Evolutionary conservation across 2,329 filamentous ascomycete species (phyloP).

Genomic region (Parastagonospora nodorum): DNA sequence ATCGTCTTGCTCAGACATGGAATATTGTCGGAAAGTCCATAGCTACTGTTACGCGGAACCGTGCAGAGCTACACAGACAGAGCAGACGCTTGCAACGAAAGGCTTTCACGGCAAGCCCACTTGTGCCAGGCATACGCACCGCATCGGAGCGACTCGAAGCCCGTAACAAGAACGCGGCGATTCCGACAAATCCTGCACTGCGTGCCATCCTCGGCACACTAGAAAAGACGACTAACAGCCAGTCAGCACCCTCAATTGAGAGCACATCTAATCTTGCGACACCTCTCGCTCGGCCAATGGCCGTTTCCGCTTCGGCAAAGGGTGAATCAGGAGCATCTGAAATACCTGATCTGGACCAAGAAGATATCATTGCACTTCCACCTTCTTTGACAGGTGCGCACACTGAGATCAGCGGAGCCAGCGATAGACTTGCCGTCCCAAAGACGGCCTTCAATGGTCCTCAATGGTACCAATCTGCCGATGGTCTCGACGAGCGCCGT

Average conservation of each 20-base stretch:
- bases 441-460: slow-evolving; percentile 32
- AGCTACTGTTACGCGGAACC: slow-evolving; percentile 53
- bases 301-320: slow-evolving; percentile 4
- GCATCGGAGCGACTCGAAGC: slow-evolving; percentile 19
- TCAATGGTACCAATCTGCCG: slow-evolving; percentile 40
- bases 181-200: slow-evolving; percentile 36
- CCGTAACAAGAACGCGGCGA: slow-evolving; percentile 27
- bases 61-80: slow-evolving; percentile 40
- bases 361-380: slow-evolving; percentile 43
- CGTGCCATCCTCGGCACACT: slow-evolving; percentile 40
- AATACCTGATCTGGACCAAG: slow-evolving; percentile 45
- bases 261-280: slow-evolving; percentile 62
- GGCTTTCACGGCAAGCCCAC: slow-evolving; percentile 10
- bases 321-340: slow-evolving; percentile 13
- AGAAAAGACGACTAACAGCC: slow-evolving; percentile 27
- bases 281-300: slow-evolving; percentile 56
- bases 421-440: slow-evolving; percentile 12
- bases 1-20: slow-evolving; percentile 64
- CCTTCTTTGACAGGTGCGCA: slow-evolving; percentile 39
- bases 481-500: slow-evolving; percentile 45
- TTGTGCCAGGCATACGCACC: slow-evolving; percentile 11
- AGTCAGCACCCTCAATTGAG: slow-evolving; percentile 46
- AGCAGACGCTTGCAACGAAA: slow-evolving; percentile 30
- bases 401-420: slow-evolving; percentile 10
- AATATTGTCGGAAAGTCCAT: slow-evolving; percentile 59